Percentiles rank a stretch among this genome's conserved stretches.
These are phyloP conservation scores for Spergularia bocconei DNA, from an alignment of 148 eudicot species.

Conservation along the genomic window DNA sequence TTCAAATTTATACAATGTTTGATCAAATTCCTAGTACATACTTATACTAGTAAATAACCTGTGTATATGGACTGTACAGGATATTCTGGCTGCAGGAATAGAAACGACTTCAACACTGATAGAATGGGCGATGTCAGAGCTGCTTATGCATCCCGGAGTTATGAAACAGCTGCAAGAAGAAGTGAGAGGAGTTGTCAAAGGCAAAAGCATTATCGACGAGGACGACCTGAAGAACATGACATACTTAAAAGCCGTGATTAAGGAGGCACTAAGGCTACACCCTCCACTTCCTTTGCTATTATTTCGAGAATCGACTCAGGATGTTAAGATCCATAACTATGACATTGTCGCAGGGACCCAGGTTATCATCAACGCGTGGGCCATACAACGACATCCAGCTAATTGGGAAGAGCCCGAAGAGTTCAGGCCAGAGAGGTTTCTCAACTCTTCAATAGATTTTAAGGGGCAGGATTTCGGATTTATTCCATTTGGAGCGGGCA, in stretches of 20 bases:
- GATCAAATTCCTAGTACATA: background rate
- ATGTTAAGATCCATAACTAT: constrained; percentile 4
- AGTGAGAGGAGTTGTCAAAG: background rate
- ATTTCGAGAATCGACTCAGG: constrained; percentile 22
- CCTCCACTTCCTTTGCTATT: constrained; percentile 19
- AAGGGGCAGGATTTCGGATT: constrained; percentile 25
- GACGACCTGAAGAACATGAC: constrained; percentile 34
- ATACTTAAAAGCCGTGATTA: constrained; percentile 34
- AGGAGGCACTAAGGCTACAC: constrained; percentile 25
- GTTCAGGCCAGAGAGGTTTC: constrained; percentile 40
- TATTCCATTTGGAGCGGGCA: constrained; percentile 40
- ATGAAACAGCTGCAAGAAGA: background rate
- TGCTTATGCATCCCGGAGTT: background rate
- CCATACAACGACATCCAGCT: constrained; percentile 25
- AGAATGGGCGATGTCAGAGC: constrained; percentile 10
- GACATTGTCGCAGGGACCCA: constrained; percentile 19
- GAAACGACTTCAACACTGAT: background rate
- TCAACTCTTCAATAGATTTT: constrained; percentile 12
- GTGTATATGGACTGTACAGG: background rate
- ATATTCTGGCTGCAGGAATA: background rate
- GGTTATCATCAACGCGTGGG: too few relatives aligned
- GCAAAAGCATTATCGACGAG: constrained; percentile 14
- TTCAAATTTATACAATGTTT: too few relatives aligned
- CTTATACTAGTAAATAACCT: background rate
- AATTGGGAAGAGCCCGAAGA: constrained; percentile 34